Evolutionary conservation across 2,329 filamentous ascomycete species (phyloP).

Genomic region (Scedosporium minutisporum): DNA sequence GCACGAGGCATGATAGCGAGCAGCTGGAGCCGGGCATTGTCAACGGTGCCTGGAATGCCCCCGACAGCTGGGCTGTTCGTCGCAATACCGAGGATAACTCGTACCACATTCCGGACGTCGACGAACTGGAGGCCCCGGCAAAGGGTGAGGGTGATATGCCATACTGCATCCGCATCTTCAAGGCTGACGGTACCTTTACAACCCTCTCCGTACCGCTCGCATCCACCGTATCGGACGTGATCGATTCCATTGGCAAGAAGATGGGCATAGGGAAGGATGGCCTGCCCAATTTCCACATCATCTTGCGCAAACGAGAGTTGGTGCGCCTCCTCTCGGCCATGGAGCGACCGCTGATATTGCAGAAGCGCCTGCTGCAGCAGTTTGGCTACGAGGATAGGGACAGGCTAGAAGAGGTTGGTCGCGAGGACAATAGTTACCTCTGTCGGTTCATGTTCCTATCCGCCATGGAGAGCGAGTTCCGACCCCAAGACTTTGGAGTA

Average conservation of each 20-base stretch:
- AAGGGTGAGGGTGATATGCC: constrained; percentile 66
- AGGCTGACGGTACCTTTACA: constrained; percentile 86
- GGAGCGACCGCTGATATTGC: constrained; percentile 81
- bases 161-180: constrained; percentile 93
- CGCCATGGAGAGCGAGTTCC: constrained; percentile 70
- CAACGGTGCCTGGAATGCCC: constrained; percentile 65
- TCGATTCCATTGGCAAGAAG: constrained; percentile 87
- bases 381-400: constrained; percentile 84
- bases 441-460: constrained; percentile 94
- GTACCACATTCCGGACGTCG: constrained; percentile 47
- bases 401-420: constrained; percentile 81
- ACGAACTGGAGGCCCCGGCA: constrained; percentile 54
- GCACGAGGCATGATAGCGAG: constrained; percentile 24
- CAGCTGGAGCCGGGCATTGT: neutral
- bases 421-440: constrained; percentile 95
- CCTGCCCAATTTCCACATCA: constrained; percentile 88
- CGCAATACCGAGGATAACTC: constrained; percentile 57
- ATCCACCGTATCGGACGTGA: constrained; percentile 76
- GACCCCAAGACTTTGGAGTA: constrained; percentile 68
- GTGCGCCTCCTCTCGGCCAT: constrained; percentile 67
- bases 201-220: constrained; percentile 79
- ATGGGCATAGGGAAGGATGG: constrained; percentile 76
- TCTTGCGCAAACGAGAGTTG: constrained; percentile 86
- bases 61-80: constrained; percentile 93
- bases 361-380: constrained; percentile 84